Evolutionary conservation across 2,329 filamentous ascomycete genomes (phyloP), one percentile per base, ranked within the genome.

Genomic region (Aspergillus sp.): DNA sequence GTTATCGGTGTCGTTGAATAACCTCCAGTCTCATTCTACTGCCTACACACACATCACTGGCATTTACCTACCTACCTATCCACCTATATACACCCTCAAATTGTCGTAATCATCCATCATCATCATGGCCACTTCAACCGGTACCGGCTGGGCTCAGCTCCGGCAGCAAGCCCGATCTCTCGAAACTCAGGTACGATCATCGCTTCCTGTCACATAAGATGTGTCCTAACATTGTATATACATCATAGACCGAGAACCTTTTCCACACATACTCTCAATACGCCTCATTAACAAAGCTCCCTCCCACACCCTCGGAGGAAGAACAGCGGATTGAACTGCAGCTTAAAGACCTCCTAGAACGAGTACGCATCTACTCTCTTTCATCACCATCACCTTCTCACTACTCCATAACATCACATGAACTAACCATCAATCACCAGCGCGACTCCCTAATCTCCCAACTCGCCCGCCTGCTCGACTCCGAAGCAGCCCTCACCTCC

Each of bases 161-260:
- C 90, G 95, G 70, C 92, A 97, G 76, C 94, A 98, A 79, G 91
- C 92, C 63, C 86, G 95, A 70, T 86, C 88, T 48, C 83, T 97
- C 64, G 95, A 99, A 78, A 91, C 89, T 62, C 94, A 98, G 85
- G 94, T 96, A 82, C 66, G 62, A 15, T 13, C 3, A 54, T 44
- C n/a, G 39, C 42, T n/a, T 25, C 21, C 10, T 38, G n/a, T 27
- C 25, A 11, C 13, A 6, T 13, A 8, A 8, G 41, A 17, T n/a
- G 25, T 5, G 13, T 27, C 25, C 32, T 27, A 39, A 56, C 54
- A 27, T 3, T 36, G 2, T 13, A 13, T 2, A 36, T 36, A 36
- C 32, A 27, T 47, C 23, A 32, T 69, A 97, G 92, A 96, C 93
- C 50, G 92, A 97, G 78, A 87, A 85, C 57, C 75, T 83, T 51